phyloP scores from a whole-genome alignment of 177 flowering plant species.

The Vitis hybrid region DNA sequence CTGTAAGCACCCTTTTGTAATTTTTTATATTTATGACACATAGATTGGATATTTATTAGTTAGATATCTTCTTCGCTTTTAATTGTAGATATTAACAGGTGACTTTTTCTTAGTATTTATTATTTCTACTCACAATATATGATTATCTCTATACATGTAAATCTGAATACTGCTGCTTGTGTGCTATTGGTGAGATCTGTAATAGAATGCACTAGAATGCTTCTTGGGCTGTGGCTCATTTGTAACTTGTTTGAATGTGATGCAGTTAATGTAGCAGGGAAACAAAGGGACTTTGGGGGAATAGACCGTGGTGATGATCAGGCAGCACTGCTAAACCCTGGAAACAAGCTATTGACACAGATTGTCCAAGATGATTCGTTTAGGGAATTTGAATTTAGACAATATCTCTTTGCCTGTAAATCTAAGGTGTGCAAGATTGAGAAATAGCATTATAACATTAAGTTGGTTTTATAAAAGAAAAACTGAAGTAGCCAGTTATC shows the following conservation, averaged over 20 bases:
- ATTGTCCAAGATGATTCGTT: slow-evolving; percentile 96
- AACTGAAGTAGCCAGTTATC: not conserved
- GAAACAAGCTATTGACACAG: slow-evolving; percentile 67
- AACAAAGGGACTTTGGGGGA: slow-evolving; percentile 86
- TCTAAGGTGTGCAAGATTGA: slow-evolving; percentile 60
- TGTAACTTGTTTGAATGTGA: not conserved
- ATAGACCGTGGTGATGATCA: slow-evolving; percentile 82
- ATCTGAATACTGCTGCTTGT: too few relatives aligned
- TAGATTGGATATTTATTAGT: not conserved
- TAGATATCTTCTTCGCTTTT: too few relatives aligned
- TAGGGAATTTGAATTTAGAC: slow-evolving; percentile 95
- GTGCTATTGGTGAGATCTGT: too few relatives aligned
- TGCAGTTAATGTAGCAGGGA: slow-evolving; percentile 69
- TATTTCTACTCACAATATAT: too few relatives aligned
- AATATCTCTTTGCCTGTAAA: slow-evolving; percentile 95
- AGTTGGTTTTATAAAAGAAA: not conserved
- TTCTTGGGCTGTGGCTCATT: not conserved
- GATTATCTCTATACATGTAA: too few relatives aligned
- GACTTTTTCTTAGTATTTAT: too few relatives aligned
- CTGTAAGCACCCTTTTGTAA: not conserved
- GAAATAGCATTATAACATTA: not conserved
- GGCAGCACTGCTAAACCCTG: slow-evolving; percentile 79
- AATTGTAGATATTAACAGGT: too few relatives aligned
- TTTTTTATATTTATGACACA: not conserved
- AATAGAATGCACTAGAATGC: too few relatives aligned